Evolutionary conservation across 257 asterid genomes (phyloP).

Genomic region (Fraxinus americana): DNA sequence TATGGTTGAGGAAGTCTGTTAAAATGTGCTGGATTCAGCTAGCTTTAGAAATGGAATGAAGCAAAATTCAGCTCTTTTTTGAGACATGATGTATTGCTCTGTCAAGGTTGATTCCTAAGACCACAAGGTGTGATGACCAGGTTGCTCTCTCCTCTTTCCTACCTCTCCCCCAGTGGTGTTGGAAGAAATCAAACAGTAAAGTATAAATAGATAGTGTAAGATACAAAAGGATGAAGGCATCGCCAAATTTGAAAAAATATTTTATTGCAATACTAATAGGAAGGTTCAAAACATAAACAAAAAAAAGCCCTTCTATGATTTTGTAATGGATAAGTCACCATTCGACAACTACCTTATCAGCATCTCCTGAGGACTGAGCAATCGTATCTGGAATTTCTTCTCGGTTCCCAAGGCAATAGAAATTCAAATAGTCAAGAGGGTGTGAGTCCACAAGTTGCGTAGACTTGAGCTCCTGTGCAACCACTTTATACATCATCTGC

Average conservation of each 20-base stretch:
- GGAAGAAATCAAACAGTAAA: neutral
- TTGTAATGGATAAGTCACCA: constrained; percentile 8
- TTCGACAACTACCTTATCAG: constrained; percentile 60
- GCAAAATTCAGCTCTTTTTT: neutral
- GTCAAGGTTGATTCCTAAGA: neutral
- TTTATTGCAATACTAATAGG: neutral
- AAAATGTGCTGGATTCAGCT: neutral
- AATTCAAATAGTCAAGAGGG: constrained; percentile 81
- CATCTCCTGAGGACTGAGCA: constrained; percentile 42
- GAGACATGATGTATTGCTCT: neutral
- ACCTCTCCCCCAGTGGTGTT: neutral
- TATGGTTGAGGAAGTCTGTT: neutral
- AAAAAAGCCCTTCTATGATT: neutral
- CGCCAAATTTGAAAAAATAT: neutral
- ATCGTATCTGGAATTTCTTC: constrained; percentile 48
- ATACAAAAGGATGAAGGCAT: neutral
- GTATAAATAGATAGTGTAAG: neutral
- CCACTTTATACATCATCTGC: constrained; percentile 75
- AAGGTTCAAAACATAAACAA: constrained; percentile 12
- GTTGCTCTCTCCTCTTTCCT: neutral
- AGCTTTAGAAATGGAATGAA: constrained; percentile 1
- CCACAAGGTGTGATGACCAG: neutral
- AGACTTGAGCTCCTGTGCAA: constrained; percentile 71
- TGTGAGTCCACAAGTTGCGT: constrained; percentile 55
- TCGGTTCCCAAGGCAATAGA: constrained; percentile 89